Evolutionary conservation across 2,329 filamentous ascomycete genomes (phyloP).

Genomic region (Aspergillus udagawae): DNA sequence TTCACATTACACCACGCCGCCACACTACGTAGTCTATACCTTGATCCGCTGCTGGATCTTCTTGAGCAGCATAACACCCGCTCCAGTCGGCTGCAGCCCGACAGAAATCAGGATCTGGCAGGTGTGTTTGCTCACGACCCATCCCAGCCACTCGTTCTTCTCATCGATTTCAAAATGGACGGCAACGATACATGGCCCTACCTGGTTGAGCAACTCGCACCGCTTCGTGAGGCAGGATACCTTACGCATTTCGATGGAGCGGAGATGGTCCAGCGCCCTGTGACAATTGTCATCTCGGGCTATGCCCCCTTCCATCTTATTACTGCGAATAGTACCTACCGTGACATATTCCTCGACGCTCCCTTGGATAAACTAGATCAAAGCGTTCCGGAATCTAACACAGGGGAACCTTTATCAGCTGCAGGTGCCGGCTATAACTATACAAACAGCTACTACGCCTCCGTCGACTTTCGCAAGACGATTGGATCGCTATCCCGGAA

Average conservation of each 20-base stretch:
- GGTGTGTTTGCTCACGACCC: constrained; percentile 58
- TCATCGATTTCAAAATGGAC: constrained; percentile 67
- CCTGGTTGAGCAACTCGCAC: constrained; percentile 34
- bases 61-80: constrained; percentile 51
- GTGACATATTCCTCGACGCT: constrained; percentile 50
- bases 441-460: constrained; percentile 65
- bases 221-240: constrained; percentile 41
- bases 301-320: constrained; percentile 42
- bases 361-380: constrained; percentile 30
- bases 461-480: constrained; percentile 51
- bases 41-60: constrained; percentile 59
- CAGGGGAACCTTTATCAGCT: not conserved
- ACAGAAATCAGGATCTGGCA: constrained; percentile 16
- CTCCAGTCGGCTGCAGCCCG: constrained; percentile 9
- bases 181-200: constrained; percentile 32
- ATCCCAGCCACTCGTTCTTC: constrained; percentile 54
- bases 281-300: constrained; percentile 48
- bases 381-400: not conserved
- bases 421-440: constrained; percentile 39
- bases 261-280: constrained; percentile 30
- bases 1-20: constrained; percentile 52
- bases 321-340: constrained; percentile 36
- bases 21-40: constrained; percentile 61
- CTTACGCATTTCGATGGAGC: constrained; percentile 44
- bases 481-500: constrained; percentile 52